phyloP scores from a whole-genome alignment of 2,329 filamentous ascomycete genomes.

The Hansfordia pulvinata region DNA sequence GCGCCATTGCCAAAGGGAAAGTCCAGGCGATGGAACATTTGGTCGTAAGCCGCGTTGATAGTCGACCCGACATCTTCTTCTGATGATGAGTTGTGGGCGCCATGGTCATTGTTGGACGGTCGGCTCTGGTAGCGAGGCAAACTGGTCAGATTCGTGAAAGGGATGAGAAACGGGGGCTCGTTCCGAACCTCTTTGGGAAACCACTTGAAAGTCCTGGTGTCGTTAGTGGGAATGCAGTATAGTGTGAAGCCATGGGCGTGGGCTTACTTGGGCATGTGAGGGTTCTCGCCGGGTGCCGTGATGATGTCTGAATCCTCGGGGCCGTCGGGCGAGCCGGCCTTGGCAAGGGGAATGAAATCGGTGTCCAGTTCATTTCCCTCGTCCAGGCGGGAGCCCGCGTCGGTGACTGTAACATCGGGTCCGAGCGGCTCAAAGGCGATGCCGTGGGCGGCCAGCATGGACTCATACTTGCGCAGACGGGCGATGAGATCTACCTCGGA shows the following conservation, averaged over 20 bases:
- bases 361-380: slow-evolving; percentile 43
- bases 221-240: slow-evolving; percentile 4
- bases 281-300: slow-evolving; percentile 12
- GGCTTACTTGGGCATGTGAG: slow-evolving; percentile 15
- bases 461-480: slow-evolving; percentile 56
- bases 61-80: slow-evolving; percentile 36
- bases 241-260: background rate
- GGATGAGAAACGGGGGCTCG: slow-evolving; percentile 1
- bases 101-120: slow-evolving; percentile 29
- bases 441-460: slow-evolving; percentile 48
- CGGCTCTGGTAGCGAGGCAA: no score
- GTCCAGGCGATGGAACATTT: slow-evolving; percentile 42
- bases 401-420: slow-evolving; percentile 28
- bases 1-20: slow-evolving; percentile 44
- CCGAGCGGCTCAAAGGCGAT: slow-evolving; percentile 57
- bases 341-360: slow-evolving; percentile 34
- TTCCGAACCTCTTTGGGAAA: slow-evolving; percentile 36
- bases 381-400: slow-evolving; percentile 25
- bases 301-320: slow-evolving; percentile 22
- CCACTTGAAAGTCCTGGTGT: slow-evolving; percentile 26
- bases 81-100: slow-evolving; percentile 45
- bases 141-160: slow-evolving; percentile 1
- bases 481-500: slow-evolving; percentile 59
- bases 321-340: slow-evolving; percentile 34
- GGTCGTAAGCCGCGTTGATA: slow-evolving; percentile 44